Conservation (phyloP, 306 rosid genomes). For the Potentilla sterilis region DNA sequence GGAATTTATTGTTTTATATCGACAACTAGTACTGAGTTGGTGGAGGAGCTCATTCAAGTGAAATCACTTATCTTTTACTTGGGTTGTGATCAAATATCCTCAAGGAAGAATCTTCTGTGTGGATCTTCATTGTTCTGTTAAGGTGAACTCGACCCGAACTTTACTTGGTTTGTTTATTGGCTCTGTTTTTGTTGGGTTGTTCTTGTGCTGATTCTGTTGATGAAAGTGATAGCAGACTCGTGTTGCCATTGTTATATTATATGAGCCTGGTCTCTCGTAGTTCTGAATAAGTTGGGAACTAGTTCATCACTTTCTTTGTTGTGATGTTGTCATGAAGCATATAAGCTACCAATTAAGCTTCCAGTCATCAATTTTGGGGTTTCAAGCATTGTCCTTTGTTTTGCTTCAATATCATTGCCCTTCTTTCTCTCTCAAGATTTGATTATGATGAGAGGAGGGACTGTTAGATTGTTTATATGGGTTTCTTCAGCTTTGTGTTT, state of each 20-base stretch:
- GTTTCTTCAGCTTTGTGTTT: conserved; percentile 34
- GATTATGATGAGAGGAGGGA: conserved; percentile 30
- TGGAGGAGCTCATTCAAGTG: conserved; percentile 11
- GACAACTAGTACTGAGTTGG: background rate
- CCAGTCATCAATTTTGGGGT: background rate
- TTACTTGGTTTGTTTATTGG: background rate
- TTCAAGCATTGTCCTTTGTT: background rate
- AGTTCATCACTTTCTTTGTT: background rate
- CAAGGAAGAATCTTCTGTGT: background rate
- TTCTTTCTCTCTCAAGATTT: background rate
- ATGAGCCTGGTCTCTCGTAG: conserved; percentile 1
- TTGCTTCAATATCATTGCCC: background rate
- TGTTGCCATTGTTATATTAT: background rate
- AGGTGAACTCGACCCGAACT: conserved; percentile 18
- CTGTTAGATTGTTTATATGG: conserved; percentile 22
- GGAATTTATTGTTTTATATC: background rate
- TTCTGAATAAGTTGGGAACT: background rate
- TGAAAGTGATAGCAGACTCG: background rate
- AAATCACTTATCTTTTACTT: background rate
- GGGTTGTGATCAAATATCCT: conserved; percentile 1
- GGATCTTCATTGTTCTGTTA: background rate
- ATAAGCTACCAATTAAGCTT: background rate
- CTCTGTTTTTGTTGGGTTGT: conserved; percentile 18
- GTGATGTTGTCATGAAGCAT: background rate
- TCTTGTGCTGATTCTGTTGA: background rate